A percentile compares a stretch with the other conserved stretches of the same genome.
These are phyloP conservation scores for Smittium culicis DNA, from an alignment of 371 early-diverging fungal species.

Conservation along the genomic window DNA sequence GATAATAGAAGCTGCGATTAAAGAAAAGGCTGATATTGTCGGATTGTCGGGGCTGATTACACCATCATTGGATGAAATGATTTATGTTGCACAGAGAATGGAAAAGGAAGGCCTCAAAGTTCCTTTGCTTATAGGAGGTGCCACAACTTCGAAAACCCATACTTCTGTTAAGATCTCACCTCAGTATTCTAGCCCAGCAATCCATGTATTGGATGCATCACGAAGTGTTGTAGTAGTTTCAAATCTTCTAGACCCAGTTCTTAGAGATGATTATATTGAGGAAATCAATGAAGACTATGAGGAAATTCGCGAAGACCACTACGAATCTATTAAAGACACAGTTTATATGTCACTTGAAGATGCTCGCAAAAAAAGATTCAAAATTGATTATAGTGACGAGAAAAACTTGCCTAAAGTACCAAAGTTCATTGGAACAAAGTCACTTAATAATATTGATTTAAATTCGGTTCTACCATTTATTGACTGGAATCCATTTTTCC, in stretches of 20 bases:
- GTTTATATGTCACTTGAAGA: constrained; percentile 49
- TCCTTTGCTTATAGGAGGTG: constrained; percentile 85
- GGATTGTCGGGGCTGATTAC: constrained; percentile 87
- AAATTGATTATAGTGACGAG: constrained; percentile 52
- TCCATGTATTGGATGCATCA: constrained; percentile 68
- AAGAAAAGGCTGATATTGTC: constrained; percentile 76
- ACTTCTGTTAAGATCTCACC: constrained; percentile 92
- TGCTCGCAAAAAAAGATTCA: constrained; percentile 41
- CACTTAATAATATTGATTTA: constrained; percentile 60
- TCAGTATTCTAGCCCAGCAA: constrained; percentile 47
- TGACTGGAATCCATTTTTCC: constrained; percentile 95
- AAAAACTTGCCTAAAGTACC: constrained; percentile 49
- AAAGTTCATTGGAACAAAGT: constrained; percentile 57
- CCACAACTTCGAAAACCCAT: constrained; percentile 88
- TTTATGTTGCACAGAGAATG: constrained; percentile 78
- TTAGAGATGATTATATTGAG: constrained; percentile 60
- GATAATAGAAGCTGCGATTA: constrained; percentile 70
- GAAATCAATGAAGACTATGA: constrained; percentile 84
- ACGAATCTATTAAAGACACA: constrained; percentile 73
- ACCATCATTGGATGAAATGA: constrained; percentile 90
- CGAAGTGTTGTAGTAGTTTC: constrained; percentile 68
- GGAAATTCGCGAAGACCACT: constrained; percentile 84
- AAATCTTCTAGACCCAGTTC: constrained; percentile 58
- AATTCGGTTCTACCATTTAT: constrained; percentile 54
- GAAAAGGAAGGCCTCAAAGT: constrained; percentile 72